These are phyloP conservation scores for Perilla frutescens DNA, from an alignment of 257 asterid genomes.

Conservation along the genomic window DNA sequence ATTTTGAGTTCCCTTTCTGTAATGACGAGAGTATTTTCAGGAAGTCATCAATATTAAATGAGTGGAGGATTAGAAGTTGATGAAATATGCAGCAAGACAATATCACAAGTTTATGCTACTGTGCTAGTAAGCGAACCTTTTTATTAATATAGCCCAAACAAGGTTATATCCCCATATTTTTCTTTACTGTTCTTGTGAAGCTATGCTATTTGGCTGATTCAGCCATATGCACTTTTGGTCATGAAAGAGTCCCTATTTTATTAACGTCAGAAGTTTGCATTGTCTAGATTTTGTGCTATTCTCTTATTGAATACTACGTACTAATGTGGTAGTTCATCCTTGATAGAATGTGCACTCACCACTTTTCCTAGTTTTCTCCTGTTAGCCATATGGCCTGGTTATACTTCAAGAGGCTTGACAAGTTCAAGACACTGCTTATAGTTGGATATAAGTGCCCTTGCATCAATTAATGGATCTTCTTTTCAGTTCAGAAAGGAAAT, in stretches of 20 bases:
- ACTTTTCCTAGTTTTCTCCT: neutral
- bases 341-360: neutral
- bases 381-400: slow-evolving; percentile 10
- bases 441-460: neutral
- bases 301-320: slow-evolving; percentile 2
- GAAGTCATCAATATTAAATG: slow-evolving; percentile 14
- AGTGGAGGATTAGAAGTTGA: slow-evolving; percentile 6
- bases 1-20: slow-evolving; percentile 31
- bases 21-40: slow-evolving; percentile 9
- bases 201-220: neutral
- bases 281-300: slow-evolving; percentile 11
- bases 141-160: neutral
- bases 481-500: slow-evolving; percentile 18
- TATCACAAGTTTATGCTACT: neutral
- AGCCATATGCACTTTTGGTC: slow-evolving; percentile 11
- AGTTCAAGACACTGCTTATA: slow-evolving; percentile 13
- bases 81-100: neutral
- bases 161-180: neutral
- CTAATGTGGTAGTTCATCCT: slow-evolving; percentile 12
- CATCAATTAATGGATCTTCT: slow-evolving; percentile 20
- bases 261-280: slow-evolving; percentile 13
- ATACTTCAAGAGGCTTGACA: slow-evolving; percentile 27
- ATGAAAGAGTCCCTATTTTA: neutral
- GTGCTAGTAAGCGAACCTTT: slow-evolving; percentile 2
- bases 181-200: neutral